A percentile compares a stretch with the other conserved stretches of the same genome.
Evolutionary conservation across 345 rosid species (phyloP).

Genomic region (Capsella bursapastoris): DNA sequence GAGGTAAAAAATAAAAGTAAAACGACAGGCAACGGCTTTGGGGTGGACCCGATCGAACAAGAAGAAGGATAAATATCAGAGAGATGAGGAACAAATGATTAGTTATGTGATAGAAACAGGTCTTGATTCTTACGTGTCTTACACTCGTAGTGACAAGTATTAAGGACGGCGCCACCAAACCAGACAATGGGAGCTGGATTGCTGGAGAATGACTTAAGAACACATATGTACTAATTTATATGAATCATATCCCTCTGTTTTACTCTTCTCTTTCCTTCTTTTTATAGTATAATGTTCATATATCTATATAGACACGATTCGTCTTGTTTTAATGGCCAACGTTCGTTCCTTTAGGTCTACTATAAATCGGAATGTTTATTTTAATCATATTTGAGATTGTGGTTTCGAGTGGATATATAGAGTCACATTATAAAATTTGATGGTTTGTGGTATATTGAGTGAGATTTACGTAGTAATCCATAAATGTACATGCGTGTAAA

Average conservation of each 20-base stretch:
- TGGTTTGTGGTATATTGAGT: slow-evolving; percentile 33
- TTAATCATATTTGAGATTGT: slow-evolving; percentile 8
- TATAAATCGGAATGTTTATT: slow-evolving; percentile 19
- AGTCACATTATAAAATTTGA: slow-evolving; percentile 28
- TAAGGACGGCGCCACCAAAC: slow-evolving; percentile 90
- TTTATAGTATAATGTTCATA: slow-evolving; percentile 5
- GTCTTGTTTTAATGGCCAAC: slow-evolving; percentile 36
- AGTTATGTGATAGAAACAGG: slow-evolving; percentile 51
- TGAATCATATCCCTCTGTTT: slow-evolving; percentile 15
- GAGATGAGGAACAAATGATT: slow-evolving; percentile 49
- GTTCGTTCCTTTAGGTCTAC: slow-evolving; percentile 38
- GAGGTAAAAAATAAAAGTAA: slow-evolving; percentile 2
- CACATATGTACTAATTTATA: neutral
- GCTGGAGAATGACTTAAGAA: slow-evolving; percentile 45
- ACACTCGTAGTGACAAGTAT: slow-evolving; percentile 38
- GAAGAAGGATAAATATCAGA: neutral
- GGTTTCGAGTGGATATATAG: slow-evolving; percentile 35
- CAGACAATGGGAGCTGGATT: slow-evolving; percentile 61
- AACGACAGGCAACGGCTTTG: slow-evolving; percentile 42
- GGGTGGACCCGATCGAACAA: slow-evolving; percentile 23
- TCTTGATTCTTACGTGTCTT: slow-evolving; percentile 49
- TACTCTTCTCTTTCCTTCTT: slow-evolving; percentile 13
- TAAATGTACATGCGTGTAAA: slow-evolving; percentile 38
- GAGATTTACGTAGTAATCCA: slow-evolving; percentile 44
- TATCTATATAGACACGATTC: slow-evolving; percentile 19